Base-by-base conservation (phyloP, 2,329 filamentous ascomycete genomes). In the Aureobasidium mangrovei region DNA sequence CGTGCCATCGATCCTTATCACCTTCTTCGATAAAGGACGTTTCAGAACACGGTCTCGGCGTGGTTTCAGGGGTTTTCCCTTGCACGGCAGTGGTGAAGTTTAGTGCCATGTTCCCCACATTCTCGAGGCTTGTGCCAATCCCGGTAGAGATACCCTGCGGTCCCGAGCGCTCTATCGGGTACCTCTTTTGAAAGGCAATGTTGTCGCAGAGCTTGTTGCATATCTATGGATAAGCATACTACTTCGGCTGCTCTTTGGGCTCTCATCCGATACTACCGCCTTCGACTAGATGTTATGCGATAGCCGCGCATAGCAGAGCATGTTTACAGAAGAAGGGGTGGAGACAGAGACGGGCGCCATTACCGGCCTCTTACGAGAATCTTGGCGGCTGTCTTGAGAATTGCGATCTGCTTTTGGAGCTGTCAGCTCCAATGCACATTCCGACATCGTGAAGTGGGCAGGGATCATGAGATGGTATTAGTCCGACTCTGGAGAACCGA, bases 71-170 rank as follows among this genome's bases (percentile, higher is more conserved):
- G 46, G 47, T 33, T 33, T n/a, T 40, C 8, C 28, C 47, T 51
- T 41, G 38, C 36, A 28, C 36, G 47, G 38, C 28, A 51, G 47
- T 51, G 47, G 27, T 51, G 18, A 27, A 51, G 47, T 36, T 51
- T 51, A 51, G 47, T 27, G 38, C 27, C 47, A 41, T 51, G 47
- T 29, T 33, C 47, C n/a, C 47, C 47, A 26, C 47, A 51, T 51
- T 41, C 47, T 51, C 41, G 38, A 41, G 24, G 38, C 38, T 33
- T 33, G 47, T 33, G 33, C 38, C 32, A 41, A 51, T 29, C 41
- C 47, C 41, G 38, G 38, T 41, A 40, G 27, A 41, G 32, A 18
- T 40, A 26, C 9, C 28, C 46, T 29, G 28, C 47, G 12, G 45
- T 18, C 18, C 1, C 1, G 18, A 1, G 18, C 18, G 32, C 36